Evolutionary conservation across 2,329 filamentous ascomycete species (phyloP), one percentile per base, ranked within the genome.

Genomic region (Aspergillus thermomutatus): DNA sequence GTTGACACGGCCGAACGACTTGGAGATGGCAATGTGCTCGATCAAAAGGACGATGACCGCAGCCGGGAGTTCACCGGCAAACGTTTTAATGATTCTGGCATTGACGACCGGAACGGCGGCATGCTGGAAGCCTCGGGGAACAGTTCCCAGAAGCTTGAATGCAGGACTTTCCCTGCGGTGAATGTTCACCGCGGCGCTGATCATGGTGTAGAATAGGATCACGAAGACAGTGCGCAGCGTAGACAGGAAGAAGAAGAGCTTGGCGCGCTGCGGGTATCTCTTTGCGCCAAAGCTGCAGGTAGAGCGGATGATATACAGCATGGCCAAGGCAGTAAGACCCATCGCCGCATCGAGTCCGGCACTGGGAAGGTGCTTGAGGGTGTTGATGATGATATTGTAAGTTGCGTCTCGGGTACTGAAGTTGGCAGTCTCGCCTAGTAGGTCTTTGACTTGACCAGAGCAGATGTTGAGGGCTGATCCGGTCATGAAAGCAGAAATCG

Each of bases 1-100:
- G 79, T 97, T 97, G 66, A 97, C 85, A 57, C 93, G 85, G 9
- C 94, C 94, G 65, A 99, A 97, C 0, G 93, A 97, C 74, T 97
- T 99, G 19, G 92, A 91, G 61, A 97, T 97, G 49, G 93, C 92
- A 66, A 97, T 96, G 72, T 97, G 93, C 75, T 97, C 94, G 59
- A 97, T 95, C 37, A 97, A 82, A 56, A 97, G 82, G n/a, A 99
- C 92, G 63, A 97, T 96, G 52, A 97, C 87, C 0, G 89, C 88
- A 7, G 90, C 89, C 0, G 94, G 94, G 3, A 97, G 79, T 61
- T 97, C 83, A 46, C 80, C 79, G 1, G 83, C 80, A 68, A 96
- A 91, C 0, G 84, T 77, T 1, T 78, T 81, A 68, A 96, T 83
- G 52, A 97, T 83, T 0, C 80, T 73, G 0, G 73, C 74, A 62